Evolutionary conservation across 2,329 filamentous ascomycete species (phyloP), one percentile per base, ranked within the genome.

Genomic region (Ambrosiella xylebori): DNA sequence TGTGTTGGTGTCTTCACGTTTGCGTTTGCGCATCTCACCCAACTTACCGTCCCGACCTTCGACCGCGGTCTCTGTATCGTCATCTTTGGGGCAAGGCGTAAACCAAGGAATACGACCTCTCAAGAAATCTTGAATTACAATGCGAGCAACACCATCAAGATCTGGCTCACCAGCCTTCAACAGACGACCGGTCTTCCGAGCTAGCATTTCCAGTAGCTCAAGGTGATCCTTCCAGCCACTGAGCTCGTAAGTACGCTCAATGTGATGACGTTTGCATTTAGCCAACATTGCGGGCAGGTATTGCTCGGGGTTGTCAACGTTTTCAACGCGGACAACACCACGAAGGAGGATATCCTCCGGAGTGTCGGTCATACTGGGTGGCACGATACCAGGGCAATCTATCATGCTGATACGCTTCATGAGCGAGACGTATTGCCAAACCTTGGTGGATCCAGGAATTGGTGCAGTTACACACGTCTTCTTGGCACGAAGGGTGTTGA

Each of bases 101-200:
- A 89, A 98, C 93, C 94, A 98, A 1, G 93, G 93, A 35, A 97
- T 87, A 71, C 91, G 96, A 59, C 93, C 93, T 62, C 93, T 76
- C 66, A 97, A 80, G 68, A 97, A 98, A 67, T 98, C 93, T 65
- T 95, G 97, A 61, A 98, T 73, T 0, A 98, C 86, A 82, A 95
- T 95, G 71, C 95, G 95, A 1, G 93, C 93, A 53, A 95, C 89
- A 65, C 90, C 89, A 65, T 97, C 91, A 58, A 96, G 73, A 69
- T 98, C 93, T 3, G 91, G 86, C 68, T 97, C 93, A n/a, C 91
- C 93, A 59, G 88, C 91, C 68, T 88, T 89, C 13, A 97, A 74
- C 17, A 98, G 72, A 64, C 90, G 79, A 13, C 93, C 93, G 59
- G 83, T 82, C 69, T 96, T 97, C 59, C 90, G 77, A 7, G 90